These are phyloP conservation scores for Fraxinus baroniana DNA, from an alignment of 305 asterid genomes.

Conservation along the genomic window DNA sequence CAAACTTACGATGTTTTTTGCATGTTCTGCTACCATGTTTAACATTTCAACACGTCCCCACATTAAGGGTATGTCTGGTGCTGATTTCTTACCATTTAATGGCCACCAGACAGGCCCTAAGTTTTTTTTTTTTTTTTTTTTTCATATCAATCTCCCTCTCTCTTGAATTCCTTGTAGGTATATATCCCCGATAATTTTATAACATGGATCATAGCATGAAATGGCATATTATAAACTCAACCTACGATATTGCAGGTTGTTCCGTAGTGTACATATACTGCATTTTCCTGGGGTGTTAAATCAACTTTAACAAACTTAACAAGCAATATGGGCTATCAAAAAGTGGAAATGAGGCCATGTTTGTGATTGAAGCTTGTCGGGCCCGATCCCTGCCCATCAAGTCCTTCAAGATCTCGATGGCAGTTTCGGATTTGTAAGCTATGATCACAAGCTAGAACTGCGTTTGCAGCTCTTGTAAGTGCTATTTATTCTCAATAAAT, in stretches of 20 bases:
- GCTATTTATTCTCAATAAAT: background rate
- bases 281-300: slow-evolving; percentile 65
- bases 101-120: too few species aligned
- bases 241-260: slow-evolving; percentile 44
- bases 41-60: too few species aligned
- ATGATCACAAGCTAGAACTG: slow-evolving; percentile 69
- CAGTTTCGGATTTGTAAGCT: slow-evolving; percentile 76
- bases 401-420: slow-evolving; percentile 87
- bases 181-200: too few species aligned
- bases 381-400: slow-evolving; percentile 84
- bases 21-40: too few species aligned
- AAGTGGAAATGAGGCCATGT: slow-evolving; percentile 73
- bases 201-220: too few species aligned
- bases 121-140: too few species aligned
- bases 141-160: too few species aligned
- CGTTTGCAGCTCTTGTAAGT: slow-evolving; percentile 55
- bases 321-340: slow-evolving; percentile 77
- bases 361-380: slow-evolving; percentile 26
- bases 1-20: too few species aligned
- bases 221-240: too few species aligned
- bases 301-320: slow-evolving; percentile 64
- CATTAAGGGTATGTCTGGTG: too few species aligned
- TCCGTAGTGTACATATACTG: slow-evolving; percentile 79
- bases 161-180: too few species aligned
- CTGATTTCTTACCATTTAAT: too few species aligned